phyloP scores from a whole-genome alignment of 108 stramenopile genomes.

The Cyclostephanos tholiformis region DNA sequence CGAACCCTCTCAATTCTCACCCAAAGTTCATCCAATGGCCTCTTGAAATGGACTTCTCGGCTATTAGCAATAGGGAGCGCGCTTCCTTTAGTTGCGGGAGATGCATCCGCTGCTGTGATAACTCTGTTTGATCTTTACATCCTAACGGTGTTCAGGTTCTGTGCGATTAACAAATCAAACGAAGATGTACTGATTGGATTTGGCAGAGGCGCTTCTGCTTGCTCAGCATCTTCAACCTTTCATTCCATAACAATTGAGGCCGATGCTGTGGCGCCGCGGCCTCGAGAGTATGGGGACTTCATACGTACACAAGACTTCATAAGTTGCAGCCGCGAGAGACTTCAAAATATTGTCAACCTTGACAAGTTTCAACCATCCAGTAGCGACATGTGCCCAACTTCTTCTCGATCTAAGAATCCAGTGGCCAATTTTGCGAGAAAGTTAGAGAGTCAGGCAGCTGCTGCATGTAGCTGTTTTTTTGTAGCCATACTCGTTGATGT shows the following conservation, averaged over 20 bases:
- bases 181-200: constrained; percentile 68
- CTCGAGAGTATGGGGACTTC: constrained; percentile 35
- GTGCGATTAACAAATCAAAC: constrained; percentile 55
- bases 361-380: constrained; percentile 67
- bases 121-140: constrained; percentile 78
- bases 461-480: constrained; percentile 61
- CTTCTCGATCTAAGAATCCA: constrained; percentile 32
- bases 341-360: constrained; percentile 70
- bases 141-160: constrained; percentile 82
- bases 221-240: constrained; percentile 29
- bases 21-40: constrained; percentile 45
- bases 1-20: constrained; percentile 26
- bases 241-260: constrained; percentile 61
- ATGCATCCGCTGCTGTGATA: constrained; percentile 49
- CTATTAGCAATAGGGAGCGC: constrained; percentile 53
- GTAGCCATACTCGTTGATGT: constrained; percentile 50
- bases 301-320: constrained; percentile 50
- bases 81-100: constrained; percentile 60
- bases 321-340: constrained; percentile 49
- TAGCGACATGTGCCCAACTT: constrained; percentile 8
- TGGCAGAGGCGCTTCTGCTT: constrained; percentile 8
- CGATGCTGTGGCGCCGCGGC: constrained; percentile 70
- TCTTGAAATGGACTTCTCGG: constrained; percentile 60
- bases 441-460: constrained; percentile 59
- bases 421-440: constrained; percentile 27